These are phyloP conservation scores for Termitomyces sp. DNA, from an alignment of 768 basidiomycete genomes.

Conservation along the genomic window DNA sequence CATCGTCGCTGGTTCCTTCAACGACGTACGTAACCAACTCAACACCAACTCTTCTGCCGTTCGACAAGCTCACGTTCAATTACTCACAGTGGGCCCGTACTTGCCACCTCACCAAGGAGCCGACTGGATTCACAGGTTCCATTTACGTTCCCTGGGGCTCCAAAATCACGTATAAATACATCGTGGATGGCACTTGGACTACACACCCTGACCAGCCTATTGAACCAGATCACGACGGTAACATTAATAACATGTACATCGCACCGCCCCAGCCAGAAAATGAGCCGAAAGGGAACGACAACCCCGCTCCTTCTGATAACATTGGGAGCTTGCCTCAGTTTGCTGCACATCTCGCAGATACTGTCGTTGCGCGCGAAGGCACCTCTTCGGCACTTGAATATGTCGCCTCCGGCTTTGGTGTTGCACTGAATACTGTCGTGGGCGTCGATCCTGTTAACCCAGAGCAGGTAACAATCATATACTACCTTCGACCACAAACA, in stretches of 20 bases:
- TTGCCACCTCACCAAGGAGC: constrained; percentile 48
- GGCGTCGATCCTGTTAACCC: constrained; percentile 30
- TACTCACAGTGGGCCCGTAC: constrained; percentile 57
- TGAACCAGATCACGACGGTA: constrained; percentile 60
- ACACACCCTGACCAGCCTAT: constrained; percentile 52
- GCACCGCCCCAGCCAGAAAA: constrained; percentile 33
- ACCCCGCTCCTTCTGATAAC: constrained; percentile 12
- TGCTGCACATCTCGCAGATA: constrained; percentile 34
- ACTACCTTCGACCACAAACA: constrained; percentile 2
- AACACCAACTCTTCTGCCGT: constrained; percentile 20
- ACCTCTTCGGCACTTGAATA: constrained; percentile 36
- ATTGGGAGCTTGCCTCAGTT: constrained; percentile 26
- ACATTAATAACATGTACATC: constrained; percentile 65
- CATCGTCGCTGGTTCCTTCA: constrained; percentile 75
- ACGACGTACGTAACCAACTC: constrained; percentile 50
- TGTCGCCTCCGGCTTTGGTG: constrained; percentile 36
- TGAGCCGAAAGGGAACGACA: constrained; percentile 11
- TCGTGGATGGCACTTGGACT: constrained; percentile 73
- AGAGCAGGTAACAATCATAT: constrained; percentile 15
- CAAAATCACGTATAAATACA: constrained; percentile 72
- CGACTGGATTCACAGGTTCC: constrained; percentile 53
- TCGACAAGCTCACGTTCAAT: constrained; percentile 12
- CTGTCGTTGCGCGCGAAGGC: constrained; percentile 34
- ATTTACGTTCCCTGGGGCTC: constrained; percentile 58
- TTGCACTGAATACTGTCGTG: constrained; percentile 32